Percentiles rank a stretch among this genome's conserved stretches.
These are phyloP conservation scores for Floccularia luteovirens DNA, from an alignment of 768 basidiomycete species.

Conservation along the genomic window DNA sequence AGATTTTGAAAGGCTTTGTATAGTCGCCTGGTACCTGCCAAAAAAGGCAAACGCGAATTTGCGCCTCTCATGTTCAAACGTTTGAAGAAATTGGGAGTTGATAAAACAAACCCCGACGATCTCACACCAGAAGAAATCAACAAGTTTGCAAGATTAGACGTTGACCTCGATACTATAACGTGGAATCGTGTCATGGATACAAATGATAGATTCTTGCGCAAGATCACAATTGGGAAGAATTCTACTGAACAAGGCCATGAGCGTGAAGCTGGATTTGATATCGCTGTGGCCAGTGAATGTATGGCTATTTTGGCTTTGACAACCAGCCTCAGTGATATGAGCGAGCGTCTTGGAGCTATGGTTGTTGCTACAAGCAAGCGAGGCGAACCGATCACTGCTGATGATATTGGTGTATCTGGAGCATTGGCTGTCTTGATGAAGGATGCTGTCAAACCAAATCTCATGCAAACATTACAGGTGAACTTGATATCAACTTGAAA, in stretches of 20 bases:
- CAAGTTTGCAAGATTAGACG: constrained; percentile 85
- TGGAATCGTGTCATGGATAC: constrained; percentile 98
- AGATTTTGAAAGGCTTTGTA: constrained; percentile 56
- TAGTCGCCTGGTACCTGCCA: constrained; percentile 83
- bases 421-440: constrained; percentile 97
- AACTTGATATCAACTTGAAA: constrained; percentile 8
- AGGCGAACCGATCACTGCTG: constrained; percentile 90
- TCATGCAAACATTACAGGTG: constrained; percentile 96
- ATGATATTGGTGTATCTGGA: constrained; percentile 92
- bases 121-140: constrained; percentile 90
- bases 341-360: constrained; percentile 88
- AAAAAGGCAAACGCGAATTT: constrained; percentile 93
- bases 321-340: constrained; percentile 87
- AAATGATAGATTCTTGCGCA: constrained; percentile 95
- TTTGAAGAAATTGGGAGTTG: constrained; percentile 88
- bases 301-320: constrained; percentile 97
- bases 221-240: constrained; percentile 88
- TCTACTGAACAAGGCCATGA: constrained; percentile 85
- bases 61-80: constrained; percentile 96
- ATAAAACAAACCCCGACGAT: constrained; percentile 88
- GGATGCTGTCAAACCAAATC: constrained; percentile 97
- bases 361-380: constrained; percentile 91
- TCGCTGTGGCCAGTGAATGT: constrained; percentile 93
- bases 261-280: constrained; percentile 91
- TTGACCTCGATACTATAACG: constrained; percentile 87